Conservation (phyloP, 1,139 yeast species). For the Candida glucosophila region DNA sequence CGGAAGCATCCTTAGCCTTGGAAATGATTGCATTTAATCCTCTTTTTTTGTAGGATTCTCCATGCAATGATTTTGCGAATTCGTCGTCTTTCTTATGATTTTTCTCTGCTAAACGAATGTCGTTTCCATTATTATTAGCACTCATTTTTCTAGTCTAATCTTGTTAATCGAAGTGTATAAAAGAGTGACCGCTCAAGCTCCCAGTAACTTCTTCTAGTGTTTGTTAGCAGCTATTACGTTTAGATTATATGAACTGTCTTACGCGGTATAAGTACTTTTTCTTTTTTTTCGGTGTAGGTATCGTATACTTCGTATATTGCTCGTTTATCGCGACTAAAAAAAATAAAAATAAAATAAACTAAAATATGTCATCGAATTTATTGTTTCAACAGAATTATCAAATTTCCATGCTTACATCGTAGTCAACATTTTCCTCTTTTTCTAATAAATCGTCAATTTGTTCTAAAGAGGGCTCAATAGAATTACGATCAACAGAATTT, state of each 20-base stretch:
- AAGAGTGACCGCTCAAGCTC: too few species aligned
- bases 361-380: background rate
- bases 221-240: too few species aligned
- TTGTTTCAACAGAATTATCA: background rate
- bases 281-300: slow-evolving; percentile 1
- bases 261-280: slow-evolving; percentile 2
- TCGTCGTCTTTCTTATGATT: slow-evolving; percentile 44
- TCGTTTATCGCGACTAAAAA: slow-evolving; percentile 7
- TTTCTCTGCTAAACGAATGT: slow-evolving; percentile 18
- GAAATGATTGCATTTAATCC: slow-evolving; percentile 73
- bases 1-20: slow-evolving; percentile 72
- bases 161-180: too few species aligned
- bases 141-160: too few species aligned
- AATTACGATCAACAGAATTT: slow-evolving; percentile 5
- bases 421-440: slow-evolving; percentile 34
- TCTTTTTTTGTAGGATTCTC: slow-evolving; percentile 54
- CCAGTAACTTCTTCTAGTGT: too few species aligned
- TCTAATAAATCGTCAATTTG: slow-evolving; percentile 30
- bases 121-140: too few species aligned
- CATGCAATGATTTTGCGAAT: slow-evolving; percentile 83
- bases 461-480: slow-evolving; percentile 12
- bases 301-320: background rate
- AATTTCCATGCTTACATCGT: slow-evolving; percentile 22
- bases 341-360: background rate
- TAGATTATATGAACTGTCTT: slow-evolving; percentile 1